These are phyloP conservation scores for Trypanosoma lewisi DNA, from an alignment of 208 protist species.

Conservation along the genomic window DNA sequence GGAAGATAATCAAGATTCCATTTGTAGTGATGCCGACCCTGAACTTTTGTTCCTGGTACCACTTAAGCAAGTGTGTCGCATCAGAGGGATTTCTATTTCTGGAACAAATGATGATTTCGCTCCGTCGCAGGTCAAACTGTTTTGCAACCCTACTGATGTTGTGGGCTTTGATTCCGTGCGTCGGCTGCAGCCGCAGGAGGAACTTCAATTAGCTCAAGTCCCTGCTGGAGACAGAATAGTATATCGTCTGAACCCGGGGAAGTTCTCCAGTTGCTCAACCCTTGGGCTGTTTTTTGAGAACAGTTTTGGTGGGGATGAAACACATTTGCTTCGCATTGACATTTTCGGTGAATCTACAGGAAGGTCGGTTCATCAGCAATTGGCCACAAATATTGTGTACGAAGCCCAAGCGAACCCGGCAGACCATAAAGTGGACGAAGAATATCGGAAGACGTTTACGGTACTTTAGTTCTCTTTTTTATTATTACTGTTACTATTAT, in stretches of 20 bases:
- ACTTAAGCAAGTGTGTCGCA: slow-evolving; percentile 52
- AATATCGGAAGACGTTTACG: slow-evolving; percentile 32
- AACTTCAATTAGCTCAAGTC: slow-evolving; percentile 64
- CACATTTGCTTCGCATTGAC: slow-evolving; percentile 78
- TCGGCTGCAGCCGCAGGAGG: slow-evolving; percentile 67
- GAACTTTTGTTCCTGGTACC: slow-evolving; percentile 74
- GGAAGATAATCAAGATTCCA: slow-evolving; percentile 48
- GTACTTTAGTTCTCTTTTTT: slow-evolving; percentile 18
- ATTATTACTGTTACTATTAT: slow-evolving; percentile 1
- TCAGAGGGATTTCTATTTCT: slow-evolving; percentile 67
- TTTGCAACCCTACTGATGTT: slow-evolving; percentile 63
- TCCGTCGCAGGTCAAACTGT: slow-evolving; percentile 72
- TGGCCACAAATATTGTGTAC: slow-evolving; percentile 86
- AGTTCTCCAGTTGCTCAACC: slow-evolving; percentile 54
- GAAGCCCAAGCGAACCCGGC: slow-evolving; percentile 81
- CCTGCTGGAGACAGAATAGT: slow-evolving; percentile 62
- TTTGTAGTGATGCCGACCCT: slow-evolving; percentile 81
- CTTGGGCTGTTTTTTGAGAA: slow-evolving; percentile 75
- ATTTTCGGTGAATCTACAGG: slow-evolving; percentile 76
- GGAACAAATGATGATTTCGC: slow-evolving; percentile 54
- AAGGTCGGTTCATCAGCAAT: slow-evolving; percentile 51
- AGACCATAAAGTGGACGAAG: slow-evolving; percentile 63
- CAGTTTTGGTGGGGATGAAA: slow-evolving; percentile 71
- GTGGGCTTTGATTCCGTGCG: slow-evolving; percentile 77
- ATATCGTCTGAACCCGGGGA: slow-evolving; percentile 69